Base-by-base conservation (phyloP, 2,329 filamentous ascomycete species). In the Cryoendolithus antarcticus region DNA sequence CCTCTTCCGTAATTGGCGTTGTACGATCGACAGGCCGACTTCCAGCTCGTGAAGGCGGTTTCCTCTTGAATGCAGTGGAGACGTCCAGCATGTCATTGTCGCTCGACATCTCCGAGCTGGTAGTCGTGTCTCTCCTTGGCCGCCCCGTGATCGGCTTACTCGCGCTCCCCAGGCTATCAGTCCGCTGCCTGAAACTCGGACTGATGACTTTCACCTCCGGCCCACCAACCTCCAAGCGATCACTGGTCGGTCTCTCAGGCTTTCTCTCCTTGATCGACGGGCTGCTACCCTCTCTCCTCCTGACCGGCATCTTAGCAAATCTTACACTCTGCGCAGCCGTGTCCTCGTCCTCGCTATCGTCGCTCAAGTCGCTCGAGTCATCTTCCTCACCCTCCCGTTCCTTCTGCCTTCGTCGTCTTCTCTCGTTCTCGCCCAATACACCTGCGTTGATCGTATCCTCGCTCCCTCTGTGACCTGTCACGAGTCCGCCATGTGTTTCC, bases 241-340 rank as follows among this genome's bases (percentile, higher is more conserved):
- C 7, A 27, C 24, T 27, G 24, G 6, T 27, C 6, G 4, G 24
- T 8, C 24, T 6, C 24, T 27, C 24, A 6, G 24, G 5, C 24
- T 27, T 27, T 41, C 39, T 21, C 9, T 32, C 12, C 33, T 27
- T 29, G 30, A 35, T 35, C 35, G 89, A 95, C 1, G 88, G 95
- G 8, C 85, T 89, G 19, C 88, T 84, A 4, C 19, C 27, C 12
- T 32, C 28, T 40, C 89, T 78, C 48, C 77, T 78, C 24, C 88
- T 76, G 32, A 94, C 73, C 1, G 91, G 89, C 84, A 95, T 89
- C 63, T 96, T 96, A 35, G 82, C 78, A 61, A 98, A 98, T 56
- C 89, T 88, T 58, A 96, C 94, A 59, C 93, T 85, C 57, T 93
- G 85, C 2, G 82, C 81, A 33, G 83, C 81, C 39, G 82, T 77